Evolutionary conservation across 2,329 filamentous ascomycete species (phyloP).

Genomic region (Colletotrichum endophyticum): DNA sequence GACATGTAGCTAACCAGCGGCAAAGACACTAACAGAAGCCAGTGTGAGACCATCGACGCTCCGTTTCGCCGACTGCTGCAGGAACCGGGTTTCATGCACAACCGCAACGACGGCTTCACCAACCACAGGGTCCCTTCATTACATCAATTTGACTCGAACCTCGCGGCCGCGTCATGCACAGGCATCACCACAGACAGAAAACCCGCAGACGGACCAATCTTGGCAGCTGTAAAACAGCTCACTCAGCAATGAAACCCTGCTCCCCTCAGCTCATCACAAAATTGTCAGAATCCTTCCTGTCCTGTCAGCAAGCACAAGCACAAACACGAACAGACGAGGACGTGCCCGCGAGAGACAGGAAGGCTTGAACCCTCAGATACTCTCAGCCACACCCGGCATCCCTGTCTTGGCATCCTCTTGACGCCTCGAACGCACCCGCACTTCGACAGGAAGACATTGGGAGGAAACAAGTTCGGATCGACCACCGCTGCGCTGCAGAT

Average conservation of each 20-base stretch:
- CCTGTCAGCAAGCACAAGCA: background rate
- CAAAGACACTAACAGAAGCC: background rate
- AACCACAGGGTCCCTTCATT: background rate
- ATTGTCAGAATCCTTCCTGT: background rate
- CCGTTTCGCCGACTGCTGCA: constrained; percentile 11
- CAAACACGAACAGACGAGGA: background rate
- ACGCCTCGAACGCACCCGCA: background rate
- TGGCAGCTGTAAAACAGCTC: background rate
- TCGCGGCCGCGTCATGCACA: background rate
- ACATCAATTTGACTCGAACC: constrained; percentile 4
- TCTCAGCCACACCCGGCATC: background rate
- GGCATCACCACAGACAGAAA: background rate
- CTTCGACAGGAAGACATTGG: background rate
- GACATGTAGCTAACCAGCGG: too few relatives aligned
- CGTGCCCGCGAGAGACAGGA: background rate
- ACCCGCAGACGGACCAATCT: background rate
- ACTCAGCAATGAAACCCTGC: background rate
- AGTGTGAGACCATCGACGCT: background rate
- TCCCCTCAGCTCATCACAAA: background rate
- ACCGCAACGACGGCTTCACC: background rate
- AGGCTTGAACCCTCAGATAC: background rate
- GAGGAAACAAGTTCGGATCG: constrained; percentile 3
- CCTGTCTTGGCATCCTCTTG: background rate
- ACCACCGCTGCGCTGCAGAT: background rate
- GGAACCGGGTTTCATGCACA: constrained; percentile 17